Evolutionary conservation across 768 basidiomycete genomes (phyloP), one percentile per base, ranked within the genome.

Genomic region (Lactarius sp.): DNA sequence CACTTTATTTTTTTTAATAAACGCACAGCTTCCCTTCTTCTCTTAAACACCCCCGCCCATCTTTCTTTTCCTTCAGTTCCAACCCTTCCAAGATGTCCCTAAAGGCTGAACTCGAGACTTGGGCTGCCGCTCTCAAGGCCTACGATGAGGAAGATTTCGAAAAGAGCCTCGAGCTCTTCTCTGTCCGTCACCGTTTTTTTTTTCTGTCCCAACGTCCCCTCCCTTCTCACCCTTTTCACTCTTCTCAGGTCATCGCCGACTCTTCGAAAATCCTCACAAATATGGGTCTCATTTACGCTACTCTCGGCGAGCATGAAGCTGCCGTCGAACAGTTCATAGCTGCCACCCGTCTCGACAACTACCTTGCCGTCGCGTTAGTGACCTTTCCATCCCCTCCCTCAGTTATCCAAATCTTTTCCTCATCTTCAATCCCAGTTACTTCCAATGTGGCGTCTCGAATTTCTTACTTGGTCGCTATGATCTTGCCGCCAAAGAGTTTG

Each of bases 241-340:
- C 22, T 18, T 18, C n/a, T 27, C 69, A 90, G 85, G 75, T 76
- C 47, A 96, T 97, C 69, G 88, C 86, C 2, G 90, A 94, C 72
- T 87, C 86, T 22, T 92, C 91, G 64, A 94, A 94, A 78, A 92
- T 97, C 70, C 82, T 90, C 63, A 90, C 90, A 52, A 97, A 97
- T 73, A 91, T 97, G 78, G 95, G 91, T 14, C 80, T 98, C 62
- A 94, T 98, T 71, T 89, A 91, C 68, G 94, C 95, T 51, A 96
- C 93, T 42, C 80, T 94, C 14, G 91, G 94, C 66, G 87, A 92
- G 71, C 94, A 96, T 71, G 86, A 89, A 72, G 80, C 83, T 13
- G 94, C 94, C 52, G 85, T 97, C 36, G 83, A 92, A 69, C 81
- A 85, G 66, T 98, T 95, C 75, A 77, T 80, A 36, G 83, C 85